Base-by-base conservation (phyloP, 768 basidiomycete species). In the Terana coerulea region DNA sequence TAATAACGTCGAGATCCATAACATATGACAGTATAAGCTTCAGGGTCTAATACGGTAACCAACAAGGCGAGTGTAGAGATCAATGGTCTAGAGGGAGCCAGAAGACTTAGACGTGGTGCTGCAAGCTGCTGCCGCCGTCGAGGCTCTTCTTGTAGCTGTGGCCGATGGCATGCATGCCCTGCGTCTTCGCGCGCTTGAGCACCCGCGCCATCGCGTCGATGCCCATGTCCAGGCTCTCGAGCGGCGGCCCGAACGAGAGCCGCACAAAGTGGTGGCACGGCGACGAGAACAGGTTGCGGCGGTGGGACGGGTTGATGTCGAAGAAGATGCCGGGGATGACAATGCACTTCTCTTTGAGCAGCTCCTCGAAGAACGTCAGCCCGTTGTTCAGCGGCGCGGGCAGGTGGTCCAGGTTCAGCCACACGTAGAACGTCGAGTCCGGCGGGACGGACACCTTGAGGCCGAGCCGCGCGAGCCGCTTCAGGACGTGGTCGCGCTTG, bases 331-430 rank as follows among this genome's bases (percentile, higher is more conserved):
- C 93, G 4, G 92, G 91, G 41, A 94, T 91, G 49, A 91, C 88
- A 57, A 93, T 93, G 9, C 91, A 88, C 69, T 91, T 78, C 69
- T 91, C 88, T 69, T 93, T 95, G 47, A 95, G 76, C 37, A 93
- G 73, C 68, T 94, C 93, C 63, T 95, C 93, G 63, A 98, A 98
- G 81, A 98, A 95, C 5, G 89, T 91, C 80, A 97, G 71, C 17
- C 94, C 94, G 61, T 91, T 91, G 71, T 93, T 91, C 37, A 97
- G 65, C 6, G 95, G 95, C 4, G 80, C 59, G 8, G 91, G 88
- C 41, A 97, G 77, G 49, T 75, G 75, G 64, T 85, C 85, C 19
- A 95, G 75, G 70, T 90, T 89, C 53, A 95, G 79, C 93, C 95
- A 97, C 64, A 97, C 83, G 69, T 98, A 97, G 71, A 97, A 98